Conservation (phyloP, 2,329 filamentous ascomycete genomes). For the Talaromyces sp. region DNA sequence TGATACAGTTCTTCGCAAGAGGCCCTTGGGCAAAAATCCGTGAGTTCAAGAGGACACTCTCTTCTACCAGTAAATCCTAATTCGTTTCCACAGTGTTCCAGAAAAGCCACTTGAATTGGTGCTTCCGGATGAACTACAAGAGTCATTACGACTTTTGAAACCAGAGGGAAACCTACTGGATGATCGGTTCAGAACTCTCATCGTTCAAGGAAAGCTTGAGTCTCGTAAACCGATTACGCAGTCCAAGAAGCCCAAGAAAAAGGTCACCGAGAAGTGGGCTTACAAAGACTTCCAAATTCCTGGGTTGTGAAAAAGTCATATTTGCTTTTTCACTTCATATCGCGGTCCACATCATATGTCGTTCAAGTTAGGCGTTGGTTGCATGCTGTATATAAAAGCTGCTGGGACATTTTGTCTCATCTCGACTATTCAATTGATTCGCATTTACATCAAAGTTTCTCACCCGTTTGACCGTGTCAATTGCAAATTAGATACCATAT, state of each 20-base stretch:
- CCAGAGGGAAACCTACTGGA: constrained; percentile 94
- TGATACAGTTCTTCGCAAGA: constrained; percentile 65
- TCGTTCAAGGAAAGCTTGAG: constrained; percentile 88
- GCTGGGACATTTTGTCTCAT: background rate
- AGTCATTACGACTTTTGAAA: constrained; percentile 77
- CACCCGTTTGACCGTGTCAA: background rate
- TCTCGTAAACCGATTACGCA: constrained; percentile 74
- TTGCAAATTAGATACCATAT: background rate
- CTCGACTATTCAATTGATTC: background rate
- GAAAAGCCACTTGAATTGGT: constrained; percentile 79
- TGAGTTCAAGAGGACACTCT: constrained; percentile 32
- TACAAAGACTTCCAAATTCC: constrained; percentile 85
- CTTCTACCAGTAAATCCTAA: constrained; percentile 24
- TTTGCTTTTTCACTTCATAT: background rate
- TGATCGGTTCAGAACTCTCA: constrained; percentile 84
- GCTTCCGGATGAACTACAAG: constrained; percentile 76
- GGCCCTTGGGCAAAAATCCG: constrained; percentile 64
- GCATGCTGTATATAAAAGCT: constrained; percentile 11
- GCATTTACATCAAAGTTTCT: background rate
- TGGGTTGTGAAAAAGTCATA: constrained; percentile 24
- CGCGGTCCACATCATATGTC: background rate
- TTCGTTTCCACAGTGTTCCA: constrained; percentile 46
- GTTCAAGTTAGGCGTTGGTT: constrained; percentile 9
- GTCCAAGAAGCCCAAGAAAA: constrained; percentile 76
- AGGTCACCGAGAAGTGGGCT: constrained; percentile 91